phyloP scores from a whole-genome alignment of 441 rosid species.

The Gossypium schwendimanii region DNA sequence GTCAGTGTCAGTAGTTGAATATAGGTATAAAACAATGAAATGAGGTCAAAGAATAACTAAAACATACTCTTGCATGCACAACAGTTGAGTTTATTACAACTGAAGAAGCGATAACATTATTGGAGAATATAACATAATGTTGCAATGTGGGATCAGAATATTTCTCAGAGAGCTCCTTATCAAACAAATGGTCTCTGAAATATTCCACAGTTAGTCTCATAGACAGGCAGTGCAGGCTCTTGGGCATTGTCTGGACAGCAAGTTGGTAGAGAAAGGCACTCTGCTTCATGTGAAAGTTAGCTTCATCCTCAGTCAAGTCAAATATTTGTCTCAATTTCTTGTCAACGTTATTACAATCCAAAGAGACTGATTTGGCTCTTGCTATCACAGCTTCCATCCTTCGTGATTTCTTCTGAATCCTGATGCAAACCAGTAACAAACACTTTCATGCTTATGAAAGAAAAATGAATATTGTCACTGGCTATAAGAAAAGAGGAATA shows the following conservation, averaged over 20 bases:
- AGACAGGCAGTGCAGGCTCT: constrained; percentile 88
- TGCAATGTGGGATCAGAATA: constrained; percentile 58
- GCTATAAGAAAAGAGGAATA: not conserved
- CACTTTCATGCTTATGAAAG: constrained; percentile 2
- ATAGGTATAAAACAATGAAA: constrained; percentile 13
- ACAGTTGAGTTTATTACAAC: constrained; percentile 88
- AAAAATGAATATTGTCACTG: not conserved
- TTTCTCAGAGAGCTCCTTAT: constrained; percentile 43
- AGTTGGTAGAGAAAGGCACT: constrained; percentile 91
- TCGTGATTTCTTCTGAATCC: constrained; percentile 54
- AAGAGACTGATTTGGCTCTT: constrained; percentile 58
- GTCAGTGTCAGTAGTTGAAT: constrained; percentile 21
- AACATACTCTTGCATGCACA: constrained; percentile 54
- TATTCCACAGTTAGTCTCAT: constrained; percentile 87
- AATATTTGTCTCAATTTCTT: constrained; percentile 86
- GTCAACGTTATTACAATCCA: constrained; percentile 82
- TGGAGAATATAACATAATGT: constrained; percentile 74
- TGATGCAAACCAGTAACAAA: constrained; percentile 27
- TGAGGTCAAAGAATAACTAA: constrained; percentile 12
- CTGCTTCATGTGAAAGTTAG: constrained; percentile 88
- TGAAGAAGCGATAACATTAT: constrained; percentile 73
- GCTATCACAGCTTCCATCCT: constrained; percentile 66
- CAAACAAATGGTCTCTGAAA: constrained; percentile 50
- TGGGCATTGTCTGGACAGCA: constrained; percentile 89
- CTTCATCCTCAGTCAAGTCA: constrained; percentile 88